These are phyloP conservation scores for Teratosphaeria epicoccoides DNA, from an alignment of 2,329 filamentous ascomycete genomes.

Conservation along the genomic window DNA sequence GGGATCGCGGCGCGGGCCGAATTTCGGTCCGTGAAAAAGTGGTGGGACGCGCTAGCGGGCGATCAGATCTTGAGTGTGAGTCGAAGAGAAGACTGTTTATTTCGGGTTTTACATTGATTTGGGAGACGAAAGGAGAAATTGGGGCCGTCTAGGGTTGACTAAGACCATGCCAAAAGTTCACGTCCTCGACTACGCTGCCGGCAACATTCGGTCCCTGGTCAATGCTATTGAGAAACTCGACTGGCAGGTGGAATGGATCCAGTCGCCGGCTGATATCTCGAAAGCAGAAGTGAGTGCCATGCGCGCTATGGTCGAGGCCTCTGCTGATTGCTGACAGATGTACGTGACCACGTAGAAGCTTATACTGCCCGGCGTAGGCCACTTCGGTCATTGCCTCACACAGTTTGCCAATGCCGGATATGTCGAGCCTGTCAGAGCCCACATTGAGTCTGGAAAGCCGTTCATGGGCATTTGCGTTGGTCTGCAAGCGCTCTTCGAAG, in stretches of 20 bases:
- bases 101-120: too few relatives aligned
- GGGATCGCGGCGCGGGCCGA: not conserved
- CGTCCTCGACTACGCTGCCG: constrained; percentile 83
- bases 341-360: constrained; percentile 53
- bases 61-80: not conserved
- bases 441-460: constrained; percentile 84
- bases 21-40: not conserved
- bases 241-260: constrained; percentile 87
- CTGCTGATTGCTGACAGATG: constrained; percentile 25
- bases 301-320: not conserved
- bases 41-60: not conserved
- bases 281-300: constrained; percentile 60
- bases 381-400: constrained; percentile 90
- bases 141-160: not conserved
- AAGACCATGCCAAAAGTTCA: constrained; percentile 63
- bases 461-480: constrained; percentile 98
- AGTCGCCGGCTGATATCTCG: constrained; percentile 68
- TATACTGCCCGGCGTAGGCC: constrained; percentile 90
- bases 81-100: not conserved
- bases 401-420: constrained; percentile 77
- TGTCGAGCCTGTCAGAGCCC: constrained; percentile 66
- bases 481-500: constrained; percentile 77
- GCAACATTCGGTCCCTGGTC: constrained; percentile 88
- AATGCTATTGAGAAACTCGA: constrained; percentile 96
- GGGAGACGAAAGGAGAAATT: not conserved